phyloP scores from a whole-genome alignment of 345 rosid species.

The Eucalyptus sp. region DNA sequence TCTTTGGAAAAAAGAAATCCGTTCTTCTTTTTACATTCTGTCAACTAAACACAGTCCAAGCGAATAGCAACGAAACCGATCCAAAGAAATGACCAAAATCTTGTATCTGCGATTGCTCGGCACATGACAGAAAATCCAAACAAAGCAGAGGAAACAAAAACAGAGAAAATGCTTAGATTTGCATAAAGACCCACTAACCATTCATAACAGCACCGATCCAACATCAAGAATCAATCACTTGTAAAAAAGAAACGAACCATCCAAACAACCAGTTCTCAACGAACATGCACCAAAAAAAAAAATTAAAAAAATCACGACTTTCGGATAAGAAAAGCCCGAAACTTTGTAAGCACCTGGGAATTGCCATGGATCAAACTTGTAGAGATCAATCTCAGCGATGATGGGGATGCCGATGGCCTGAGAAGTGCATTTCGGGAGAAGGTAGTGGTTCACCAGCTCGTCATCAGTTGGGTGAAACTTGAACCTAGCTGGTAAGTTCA shows the following conservation, averaged over 20 bases:
- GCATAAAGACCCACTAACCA: neutral
- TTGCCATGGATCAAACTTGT: slow-evolving; percentile 84
- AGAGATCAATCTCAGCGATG: slow-evolving; percentile 76
- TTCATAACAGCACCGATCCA: neutral
- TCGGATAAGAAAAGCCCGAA: neutral
- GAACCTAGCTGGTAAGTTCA: slow-evolving; percentile 74
- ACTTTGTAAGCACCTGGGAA: slow-evolving; percentile 50
- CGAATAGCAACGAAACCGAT: neutral
- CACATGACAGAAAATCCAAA: neutral
- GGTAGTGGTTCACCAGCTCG: slow-evolving; percentile 68
- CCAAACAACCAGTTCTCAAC: neutral
- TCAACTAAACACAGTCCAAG: neutral
- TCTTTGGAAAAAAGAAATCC: neutral
- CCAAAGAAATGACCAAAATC: neutral
- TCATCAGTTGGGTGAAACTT: slow-evolving; percentile 92
- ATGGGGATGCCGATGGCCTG: slow-evolving; percentile 48
- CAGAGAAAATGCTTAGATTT: neutral
- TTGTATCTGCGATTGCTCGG: neutral
- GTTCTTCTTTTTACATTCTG: neutral
- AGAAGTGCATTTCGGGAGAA: slow-evolving; percentile 52
- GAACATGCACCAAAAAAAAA: too few species aligned
- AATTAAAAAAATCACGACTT: neutral
- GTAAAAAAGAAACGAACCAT: neutral
- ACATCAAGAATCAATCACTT: neutral
- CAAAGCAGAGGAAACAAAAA: neutral